Evolutionary conservation across 768 basidiomycete species (phyloP), one percentile per base, ranked within the genome.

Genomic region (Cyclocybe aegerita): DNA sequence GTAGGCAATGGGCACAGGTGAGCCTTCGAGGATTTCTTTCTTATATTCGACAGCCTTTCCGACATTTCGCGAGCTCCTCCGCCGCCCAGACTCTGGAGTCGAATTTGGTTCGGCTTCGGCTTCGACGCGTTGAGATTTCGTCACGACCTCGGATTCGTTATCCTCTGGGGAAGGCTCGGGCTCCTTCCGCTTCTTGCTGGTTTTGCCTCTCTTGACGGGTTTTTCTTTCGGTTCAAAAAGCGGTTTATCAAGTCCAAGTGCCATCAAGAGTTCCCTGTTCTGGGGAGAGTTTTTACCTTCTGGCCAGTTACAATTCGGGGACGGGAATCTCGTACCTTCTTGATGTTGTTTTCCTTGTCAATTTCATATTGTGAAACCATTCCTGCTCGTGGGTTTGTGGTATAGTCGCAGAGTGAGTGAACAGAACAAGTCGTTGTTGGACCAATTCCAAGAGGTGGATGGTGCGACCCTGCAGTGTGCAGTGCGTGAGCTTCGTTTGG

Each of bases 21-120:
- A 62, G 8, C 61, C 65, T 39, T 56, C 64, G 29, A 58, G 61
- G 23, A 68, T 71, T 53, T 83, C 80, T 16, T 65, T 68, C 4
- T 61, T 75, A 63, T 87, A 85, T 65, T 86, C 73, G 3, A 82
- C 63, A 10, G 60, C 66, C 57, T 82, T 86, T 1, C 82, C 84
- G 3, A 75, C 71, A 54, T 83, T 83, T 43, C 90, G 77, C 39
- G 78, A 70, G 61, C 90, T 92, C 45, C 91, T 73, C n/a, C 90
- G 80, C 47, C 75, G 58, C 8, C 71, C 72, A 5, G 59, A 49
- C 32, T 58, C 56, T 0, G 56, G 29, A 17, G 56, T 53, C 9
- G 58, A 48, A 11, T 44, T 52, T 3, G 58, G 54, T 9, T 38
- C 23, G 23, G 23, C 23, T 23, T 23, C 23, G 23, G 23, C 44